Evolutionary conservation across 2,329 filamentous ascomycete species (phyloP).

Genomic region (Lachnum nothofagi): DNA sequence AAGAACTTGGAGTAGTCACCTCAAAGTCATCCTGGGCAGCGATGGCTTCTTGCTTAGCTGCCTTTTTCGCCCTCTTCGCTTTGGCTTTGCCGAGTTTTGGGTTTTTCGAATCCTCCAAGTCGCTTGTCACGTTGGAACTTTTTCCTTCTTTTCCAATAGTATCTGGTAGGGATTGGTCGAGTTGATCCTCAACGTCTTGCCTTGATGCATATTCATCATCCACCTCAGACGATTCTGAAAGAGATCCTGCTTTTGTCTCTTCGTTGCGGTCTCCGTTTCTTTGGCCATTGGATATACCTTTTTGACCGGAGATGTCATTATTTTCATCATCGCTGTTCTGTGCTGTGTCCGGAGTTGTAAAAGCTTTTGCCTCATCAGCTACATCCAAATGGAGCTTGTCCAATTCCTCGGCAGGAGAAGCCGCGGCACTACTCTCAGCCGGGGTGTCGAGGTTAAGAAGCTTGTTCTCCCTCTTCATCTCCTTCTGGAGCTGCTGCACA

Average conservation of each 20-base stretch:
- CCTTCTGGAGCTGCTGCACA: constrained; percentile 69
- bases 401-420: constrained; percentile 18
- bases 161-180: constrained; percentile 16
- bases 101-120: constrained; percentile 11
- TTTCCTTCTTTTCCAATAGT: constrained; percentile 6
- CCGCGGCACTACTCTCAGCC: neutral
- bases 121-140: constrained; percentile 12
- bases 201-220: constrained; percentile 33
- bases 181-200: constrained; percentile 26
- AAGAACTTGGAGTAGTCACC: constrained; percentile 11
- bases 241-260: neutral
- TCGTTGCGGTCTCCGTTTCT: neutral
- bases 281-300: neutral
- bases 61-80: constrained; percentile 47
- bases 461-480: constrained; percentile 77
- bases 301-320: neutral
- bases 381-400: constrained; percentile 19
- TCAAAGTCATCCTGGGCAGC: constrained; percentile 16
- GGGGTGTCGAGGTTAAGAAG: constrained; percentile 47
- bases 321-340: neutral
- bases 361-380: neutral
- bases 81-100: constrained; percentile 48
- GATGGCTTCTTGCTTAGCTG: constrained; percentile 32
- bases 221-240: constrained; percentile 13
- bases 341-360: neutral